A percentile compares a stretch with the other conserved stretches of the same genome.
Conservation (phyloP, 768 basidiomycete species). For the Suillus brevipes region DNA sequence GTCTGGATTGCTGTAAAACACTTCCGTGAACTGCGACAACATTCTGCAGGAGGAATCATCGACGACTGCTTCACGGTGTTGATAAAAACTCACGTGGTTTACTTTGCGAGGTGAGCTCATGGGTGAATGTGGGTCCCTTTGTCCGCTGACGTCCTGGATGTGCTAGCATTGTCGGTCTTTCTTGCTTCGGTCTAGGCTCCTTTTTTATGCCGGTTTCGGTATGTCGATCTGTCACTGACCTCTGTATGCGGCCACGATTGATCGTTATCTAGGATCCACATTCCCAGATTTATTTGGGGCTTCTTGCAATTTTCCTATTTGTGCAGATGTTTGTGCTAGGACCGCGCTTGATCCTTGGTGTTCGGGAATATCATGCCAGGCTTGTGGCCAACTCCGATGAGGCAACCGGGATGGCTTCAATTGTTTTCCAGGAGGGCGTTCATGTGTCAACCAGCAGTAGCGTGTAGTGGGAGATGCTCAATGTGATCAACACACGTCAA, state of each 20-base stretch:
- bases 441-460: neutral
- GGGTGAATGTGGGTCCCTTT: neutral
- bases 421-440: neutral
- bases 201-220: neutral
- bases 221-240: neutral
- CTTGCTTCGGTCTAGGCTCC: neutral
- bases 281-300: neutral
- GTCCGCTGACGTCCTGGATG: neutral
- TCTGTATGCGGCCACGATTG: neutral
- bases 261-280: neutral
- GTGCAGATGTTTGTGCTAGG: neutral
- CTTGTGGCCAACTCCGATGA: neutral
- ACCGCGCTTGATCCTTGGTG: neutral
- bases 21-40: neutral
- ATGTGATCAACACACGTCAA: neutral
- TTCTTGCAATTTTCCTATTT: neutral
- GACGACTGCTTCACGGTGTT: neutral
- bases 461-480: neutral
- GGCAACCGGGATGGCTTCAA: neutral
- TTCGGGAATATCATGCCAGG: neutral
- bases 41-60: neutral
- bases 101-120: neutral
- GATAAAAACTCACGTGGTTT: neutral
- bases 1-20: neutral
- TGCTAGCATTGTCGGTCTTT: neutral